Evolutionary conservation across 441 rosid species (phyloP).

Genomic region (Cnidoscolus chayamansa): DNA sequence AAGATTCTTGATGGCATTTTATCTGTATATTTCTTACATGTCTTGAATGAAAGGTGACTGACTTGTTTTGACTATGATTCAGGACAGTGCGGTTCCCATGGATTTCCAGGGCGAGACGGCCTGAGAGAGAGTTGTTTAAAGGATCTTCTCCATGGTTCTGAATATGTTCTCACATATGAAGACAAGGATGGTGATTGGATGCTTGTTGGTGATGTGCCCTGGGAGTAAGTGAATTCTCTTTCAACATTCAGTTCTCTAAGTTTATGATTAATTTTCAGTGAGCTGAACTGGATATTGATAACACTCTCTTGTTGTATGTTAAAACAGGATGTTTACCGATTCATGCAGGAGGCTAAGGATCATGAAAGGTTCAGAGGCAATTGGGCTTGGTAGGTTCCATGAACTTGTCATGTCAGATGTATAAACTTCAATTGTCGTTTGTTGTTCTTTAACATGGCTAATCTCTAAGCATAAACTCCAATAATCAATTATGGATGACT

Average conservation of each 20-base stretch:
- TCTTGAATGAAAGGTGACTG: slow-evolving; percentile 13
- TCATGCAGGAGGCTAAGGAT: slow-evolving; percentile 51
- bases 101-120: slow-evolving; percentile 39
- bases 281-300: background rate
- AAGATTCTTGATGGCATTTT: background rate
- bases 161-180: slow-evolving; percentile 51
- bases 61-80: slow-evolving; percentile 27
- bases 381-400: slow-evolving; percentile 46
- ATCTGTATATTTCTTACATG: background rate
- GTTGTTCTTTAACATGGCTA: no score
- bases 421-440: no score
- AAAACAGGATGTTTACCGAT: slow-evolving; percentile 47
- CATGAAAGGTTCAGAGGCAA: slow-evolving; percentile 66
- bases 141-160: slow-evolving; percentile 50
- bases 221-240: slow-evolving; percentile 44
- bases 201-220: slow-evolving; percentile 64
- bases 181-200: slow-evolving; percentile 60
- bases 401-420: no score
- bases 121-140: slow-evolving; percentile 34
- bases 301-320: background rate
- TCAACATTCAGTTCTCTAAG: background rate
- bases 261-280: background rate
- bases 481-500: background rate
- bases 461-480: background rate
- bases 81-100: slow-evolving; percentile 55